Evolutionary conservation across 1,284 basidiomycete species (phyloP), one percentile per base, ranked within the genome.

Genomic region (Tetrapyrgos nigripes): DNA sequence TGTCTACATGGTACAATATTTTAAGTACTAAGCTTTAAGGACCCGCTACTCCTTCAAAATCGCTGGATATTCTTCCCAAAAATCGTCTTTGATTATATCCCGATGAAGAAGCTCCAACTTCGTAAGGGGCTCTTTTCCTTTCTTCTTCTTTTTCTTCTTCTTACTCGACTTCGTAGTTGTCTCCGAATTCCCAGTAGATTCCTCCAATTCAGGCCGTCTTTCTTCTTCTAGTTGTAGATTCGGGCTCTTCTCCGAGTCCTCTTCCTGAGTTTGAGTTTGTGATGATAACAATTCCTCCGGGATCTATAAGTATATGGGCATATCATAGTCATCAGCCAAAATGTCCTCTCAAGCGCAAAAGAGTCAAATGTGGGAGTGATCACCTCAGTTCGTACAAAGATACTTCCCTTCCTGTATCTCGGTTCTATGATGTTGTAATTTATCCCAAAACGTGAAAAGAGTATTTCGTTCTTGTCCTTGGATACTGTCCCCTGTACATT

Each of bases 381-480:
- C 58, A 75, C 80, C 66, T 80, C 76, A 58, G 87, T 80, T 67
- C 94, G 88, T 27, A 96, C 84, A 6, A 98, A 73, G 1, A 94
- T 83, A 61, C 91, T 96, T 8, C 97, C 97, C 70, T 97, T 97
- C 50, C 92, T 81, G 69, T 85, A 97, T 62, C 92, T 83, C 3
- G 84, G 82, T 3, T 89, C 82, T 1, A 96, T 70, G 13, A 80
- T 77, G 65, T 94, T 96, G 70, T 99, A 99, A 71, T 98, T 99
- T 67, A 97, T 88, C 0, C 82, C 81, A 68, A 96, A 98, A 6
- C 81, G 80, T 5, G 83, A 80, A 74, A 91, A 97, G 1, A 99
- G 78, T 3, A 98, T 90, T 73, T 98, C 96, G 66, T 98, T 87
- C 76, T 98, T 99, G 61, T 92, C 85, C 55, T 89, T 87, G 1